Percentiles rank a stretch among this genome's conserved stretches.
Conservation (phyloP, 2,329 filamentous ascomycete genomes). For the Fusarium protoensiforme region DNA sequence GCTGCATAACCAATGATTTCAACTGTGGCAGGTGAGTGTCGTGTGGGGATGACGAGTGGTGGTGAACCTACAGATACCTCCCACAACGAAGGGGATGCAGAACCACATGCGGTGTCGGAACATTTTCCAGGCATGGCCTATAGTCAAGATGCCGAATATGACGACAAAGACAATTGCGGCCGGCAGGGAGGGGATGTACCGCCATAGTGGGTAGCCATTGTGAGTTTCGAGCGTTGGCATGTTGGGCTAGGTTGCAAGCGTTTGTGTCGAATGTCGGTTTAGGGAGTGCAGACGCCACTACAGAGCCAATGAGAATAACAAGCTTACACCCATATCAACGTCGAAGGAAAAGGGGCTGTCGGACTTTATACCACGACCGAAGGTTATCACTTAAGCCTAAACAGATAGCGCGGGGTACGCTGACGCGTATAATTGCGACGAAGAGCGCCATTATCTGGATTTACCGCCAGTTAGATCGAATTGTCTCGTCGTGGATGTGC, state of each 20-base stretch:
- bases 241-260: not conserved
- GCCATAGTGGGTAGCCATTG: conserved; percentile 39
- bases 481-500: not conserved
- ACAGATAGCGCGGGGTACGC: not conserved
- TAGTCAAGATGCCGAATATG: conserved; percentile 56
- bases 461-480: not conserved
- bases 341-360: not conserved
- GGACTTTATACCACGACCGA: not conserved
- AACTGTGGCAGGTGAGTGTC: not conserved
- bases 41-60: not conserved
- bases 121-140: conserved; percentile 54
- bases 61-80: conserved; percentile 45
- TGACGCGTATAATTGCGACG: conserved; percentile 2
- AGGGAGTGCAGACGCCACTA: not conserved
- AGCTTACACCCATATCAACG: not conserved
- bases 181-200: conserved; percentile 54
- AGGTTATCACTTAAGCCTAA: not conserved
- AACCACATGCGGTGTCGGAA: conserved; percentile 59
- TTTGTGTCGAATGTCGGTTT: not conserved
- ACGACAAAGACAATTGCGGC: conserved; percentile 58
- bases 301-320: not conserved
- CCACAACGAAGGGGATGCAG: conserved; percentile 58
- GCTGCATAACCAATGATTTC: not conserved
- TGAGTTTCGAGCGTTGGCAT: conserved; percentile 38
- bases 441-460: not conserved